These are phyloP conservation scores for Trypanosoma vivax DNA, from an alignment of 208 protist species.

Conservation along the genomic window DNA sequence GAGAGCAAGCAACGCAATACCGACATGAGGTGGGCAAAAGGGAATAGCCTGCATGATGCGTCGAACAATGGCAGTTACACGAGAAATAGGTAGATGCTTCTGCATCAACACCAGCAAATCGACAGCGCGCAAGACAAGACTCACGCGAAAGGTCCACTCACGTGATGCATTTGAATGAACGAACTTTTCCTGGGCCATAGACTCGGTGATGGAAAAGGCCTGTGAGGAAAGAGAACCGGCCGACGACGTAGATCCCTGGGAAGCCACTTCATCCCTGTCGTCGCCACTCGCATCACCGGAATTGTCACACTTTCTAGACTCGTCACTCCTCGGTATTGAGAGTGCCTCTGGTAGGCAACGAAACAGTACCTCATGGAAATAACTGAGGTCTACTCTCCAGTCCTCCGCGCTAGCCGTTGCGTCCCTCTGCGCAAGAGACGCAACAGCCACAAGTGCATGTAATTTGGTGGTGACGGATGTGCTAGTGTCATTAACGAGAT, in stretches of 20 bases:
- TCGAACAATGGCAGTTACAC: slow-evolving; percentile 84
- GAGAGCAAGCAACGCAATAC: slow-evolving; percentile 71
- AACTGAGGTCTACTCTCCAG: slow-evolving; percentile 89
- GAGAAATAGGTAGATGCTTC: slow-evolving; percentile 78
- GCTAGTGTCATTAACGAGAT: slow-evolving; percentile 75
- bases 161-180: slow-evolving; percentile 75
- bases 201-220: slow-evolving; percentile 88
- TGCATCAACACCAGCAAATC: slow-evolving; percentile 87
- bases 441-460: slow-evolving; percentile 85
- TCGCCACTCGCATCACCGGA: slow-evolving; percentile 17
- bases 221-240: slow-evolving; percentile 84
- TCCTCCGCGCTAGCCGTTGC: slow-evolving; percentile 68
- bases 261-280: slow-evolving; percentile 67
- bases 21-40: slow-evolving; percentile 76
- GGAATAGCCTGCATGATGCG: slow-evolving; percentile 62
- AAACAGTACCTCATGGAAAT: slow-evolving; percentile 90
- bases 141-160: slow-evolving; percentile 86
- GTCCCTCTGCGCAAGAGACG: slow-evolving; percentile 81
- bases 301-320: slow-evolving; percentile 2
- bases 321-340: slow-evolving; percentile 51
- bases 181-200: slow-evolving; percentile 78
- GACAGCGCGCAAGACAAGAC: slow-evolving; percentile 81
- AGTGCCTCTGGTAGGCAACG: slow-evolving; percentile 78
- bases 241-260: slow-evolving; percentile 76
- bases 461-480: slow-evolving; percentile 80